Evolutionary conservation across 148 eudicot species (phyloP).

Genomic region (Fagopyrum homotropicum): DNA sequence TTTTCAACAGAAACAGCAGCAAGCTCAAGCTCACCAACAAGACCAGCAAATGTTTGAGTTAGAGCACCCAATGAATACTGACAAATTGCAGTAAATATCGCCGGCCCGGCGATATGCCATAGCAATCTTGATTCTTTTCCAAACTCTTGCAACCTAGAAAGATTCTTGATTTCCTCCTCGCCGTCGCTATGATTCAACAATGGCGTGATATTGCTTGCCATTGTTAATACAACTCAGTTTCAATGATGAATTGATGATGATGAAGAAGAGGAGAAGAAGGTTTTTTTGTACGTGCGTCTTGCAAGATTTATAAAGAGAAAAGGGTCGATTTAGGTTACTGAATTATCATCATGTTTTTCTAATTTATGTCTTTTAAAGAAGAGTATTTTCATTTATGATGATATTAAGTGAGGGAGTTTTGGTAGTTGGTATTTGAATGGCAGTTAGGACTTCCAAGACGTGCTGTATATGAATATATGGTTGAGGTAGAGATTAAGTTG

Average conservation of each 20-base stretch:
- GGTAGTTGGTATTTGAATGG: too few relatives aligned
- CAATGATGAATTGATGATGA: not conserved
- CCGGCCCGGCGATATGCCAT: slow-evolving; percentile 34
- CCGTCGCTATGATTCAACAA: not conserved
- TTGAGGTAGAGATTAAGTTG: too few relatives aligned
- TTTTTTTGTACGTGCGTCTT: too few relatives aligned
- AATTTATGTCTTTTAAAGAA: too few relatives aligned
- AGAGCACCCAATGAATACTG: slow-evolving; percentile 35
- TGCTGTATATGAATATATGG: too few relatives aligned
- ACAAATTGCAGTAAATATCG: slow-evolving; percentile 24
- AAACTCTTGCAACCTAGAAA: slow-evolving; percentile 8
- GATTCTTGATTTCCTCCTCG: not conserved
- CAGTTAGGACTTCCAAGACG: too few relatives aligned
- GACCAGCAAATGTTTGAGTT: slow-evolving; percentile 33
- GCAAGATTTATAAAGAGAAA: too few relatives aligned
- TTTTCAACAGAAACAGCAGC: slow-evolving; percentile 39
- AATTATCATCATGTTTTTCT: too few relatives aligned
- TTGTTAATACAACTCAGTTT: not conserved
- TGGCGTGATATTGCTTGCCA: not conserved
- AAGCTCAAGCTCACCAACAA: slow-evolving; percentile 25
- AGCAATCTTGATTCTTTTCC: slow-evolving; percentile 24
- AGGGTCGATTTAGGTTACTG: too few relatives aligned
- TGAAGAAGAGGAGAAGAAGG: not conserved
- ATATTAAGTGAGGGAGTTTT: too few relatives aligned
- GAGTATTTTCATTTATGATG: too few relatives aligned